phyloP scores from a whole-genome alignment of 768 basidiomycete species.

The Lentinula aciculospora region DNA sequence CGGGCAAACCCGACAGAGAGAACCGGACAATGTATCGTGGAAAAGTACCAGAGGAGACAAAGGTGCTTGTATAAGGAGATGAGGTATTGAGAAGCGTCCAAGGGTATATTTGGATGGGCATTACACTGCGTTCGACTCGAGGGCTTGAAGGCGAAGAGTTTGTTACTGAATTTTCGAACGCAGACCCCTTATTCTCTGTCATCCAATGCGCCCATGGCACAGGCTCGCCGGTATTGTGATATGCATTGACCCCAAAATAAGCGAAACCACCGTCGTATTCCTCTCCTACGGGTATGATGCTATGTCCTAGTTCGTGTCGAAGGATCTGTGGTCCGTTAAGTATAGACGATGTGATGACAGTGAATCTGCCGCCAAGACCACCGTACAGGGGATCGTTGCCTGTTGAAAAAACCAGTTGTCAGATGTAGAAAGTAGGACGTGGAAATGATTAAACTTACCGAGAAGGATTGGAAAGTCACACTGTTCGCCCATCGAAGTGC shows the following conservation, averaged over 20 bases:
- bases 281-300: constrained; percentile 73
- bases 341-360: constrained; percentile 69
- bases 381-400: constrained; percentile 79
- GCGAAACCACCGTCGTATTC: constrained; percentile 78
- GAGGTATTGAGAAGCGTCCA: constrained; percentile 68
- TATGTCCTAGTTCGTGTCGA: constrained; percentile 78
- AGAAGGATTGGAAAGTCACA: constrained; percentile 76
- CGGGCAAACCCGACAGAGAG: constrained; percentile 68
- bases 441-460: constrained; percentile 32
- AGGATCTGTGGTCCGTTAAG: constrained; percentile 72
- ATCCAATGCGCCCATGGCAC: constrained; percentile 76
- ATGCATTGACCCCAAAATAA: constrained; percentile 68
- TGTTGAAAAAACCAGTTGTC: constrained; percentile 17
- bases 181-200: background rate
- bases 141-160: constrained; percentile 6
- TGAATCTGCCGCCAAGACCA: constrained; percentile 74
- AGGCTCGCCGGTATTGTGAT: constrained; percentile 31
- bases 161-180: too few species aligned
- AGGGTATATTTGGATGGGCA: constrained; percentile 72
- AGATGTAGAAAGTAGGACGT: background rate
- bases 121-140: constrained; percentile 61
- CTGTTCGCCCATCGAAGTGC: constrained; percentile 51
- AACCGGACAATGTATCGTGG: constrained; percentile 58
- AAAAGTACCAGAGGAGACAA: constrained; percentile 61
- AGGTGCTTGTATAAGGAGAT: constrained; percentile 52